phyloP scores from a whole-genome alignment of 768 basidiomycete genomes.

The Boletus rufocinnamomeus region DNA sequence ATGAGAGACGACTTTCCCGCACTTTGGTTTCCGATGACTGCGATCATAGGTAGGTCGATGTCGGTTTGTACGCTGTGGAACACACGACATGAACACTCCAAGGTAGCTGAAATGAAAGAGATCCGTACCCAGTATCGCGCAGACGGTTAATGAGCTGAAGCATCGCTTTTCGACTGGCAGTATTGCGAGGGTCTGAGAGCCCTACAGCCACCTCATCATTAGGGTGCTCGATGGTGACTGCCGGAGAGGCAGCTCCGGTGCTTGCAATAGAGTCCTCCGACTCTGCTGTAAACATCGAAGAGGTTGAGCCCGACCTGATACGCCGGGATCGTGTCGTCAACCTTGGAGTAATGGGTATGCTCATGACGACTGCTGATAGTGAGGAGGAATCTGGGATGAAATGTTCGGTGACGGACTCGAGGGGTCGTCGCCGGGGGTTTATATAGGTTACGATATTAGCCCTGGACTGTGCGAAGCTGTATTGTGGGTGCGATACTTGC shows the following conservation, averaged over 20 bases:
- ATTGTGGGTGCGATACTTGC: background rate
- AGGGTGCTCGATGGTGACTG: background rate
- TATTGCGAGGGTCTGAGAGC: constrained; percentile 49
- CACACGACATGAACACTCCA: background rate
- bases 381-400: background rate
- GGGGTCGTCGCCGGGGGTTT: constrained; percentile 11
- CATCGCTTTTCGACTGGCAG: constrained; percentile 47
- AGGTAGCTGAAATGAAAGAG: background rate
- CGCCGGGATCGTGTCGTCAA: background rate
- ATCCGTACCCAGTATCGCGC: constrained; percentile 57
- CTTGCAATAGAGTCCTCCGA: background rate
- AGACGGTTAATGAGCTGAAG: constrained; percentile 62
- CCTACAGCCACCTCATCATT: constrained; percentile 42
- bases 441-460: constrained; percentile 7
- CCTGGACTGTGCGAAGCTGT: background rate
- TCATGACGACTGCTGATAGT: background rate
- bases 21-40: constrained; percentile 71
- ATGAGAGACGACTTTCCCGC: constrained; percentile 80
- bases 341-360: background rate
- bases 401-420: background rate
- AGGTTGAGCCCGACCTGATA: background rate
- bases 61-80: constrained; percentile 59
- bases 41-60: constrained; percentile 72
- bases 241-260: background rate
- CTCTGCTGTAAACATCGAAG: background rate